Base-by-base conservation (phyloP, 208 protist genomes). In the Herpetomonas tarakana region DNA sequence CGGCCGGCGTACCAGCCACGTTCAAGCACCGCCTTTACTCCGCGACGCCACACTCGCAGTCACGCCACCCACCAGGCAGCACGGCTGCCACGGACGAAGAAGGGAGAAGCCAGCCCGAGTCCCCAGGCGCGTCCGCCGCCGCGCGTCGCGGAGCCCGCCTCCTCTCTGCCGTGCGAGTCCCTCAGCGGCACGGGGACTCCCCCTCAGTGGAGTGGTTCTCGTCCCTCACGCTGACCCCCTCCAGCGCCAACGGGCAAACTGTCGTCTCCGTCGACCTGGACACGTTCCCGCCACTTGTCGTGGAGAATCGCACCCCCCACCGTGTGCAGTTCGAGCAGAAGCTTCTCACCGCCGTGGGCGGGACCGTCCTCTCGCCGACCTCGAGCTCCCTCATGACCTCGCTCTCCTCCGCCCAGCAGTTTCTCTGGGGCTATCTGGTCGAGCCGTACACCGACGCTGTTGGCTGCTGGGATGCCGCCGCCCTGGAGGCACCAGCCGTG, bases 231-330 rank as follows among this genome's bases (percentile, higher is more conserved):
- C 46, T 77, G 19, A 56, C 58, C 22, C 53, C 75, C n/a, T 65
- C 41, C 25, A 25, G 26, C 21, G 19, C 41, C 4, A 52, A 68
- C 22, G 65, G 47, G 14, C 52, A 64, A 3, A 66, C 64, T 51
- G 45, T 62, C 22, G 52, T 76, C 21, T 31, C 62, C 22, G 57
- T 77, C 39, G 19, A 30, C 35, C 51, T 77, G 16, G 50, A 50
- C 44, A 26, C 28, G 2, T 38, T 35, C 16, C 58, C 68, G 4
- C 73, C 78, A 1, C 31, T 85, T 7, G 56, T 78, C 47, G 50
- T 85, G 4, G 78, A 85, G 56, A 85, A 85, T 60, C 68, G 78
- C 30, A 85, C 78, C n/a, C 21, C 41, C 12, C 56, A 68, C 19
- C 52, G 30, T 0, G 35, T 79, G 24, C 72, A 79, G 65, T 76